A percentile compares a stretch with the other conserved stretches of the same genome.
Conservation (phyloP, 1,284 basidiomycete species). For the Irpex rosettiformis region DNA sequence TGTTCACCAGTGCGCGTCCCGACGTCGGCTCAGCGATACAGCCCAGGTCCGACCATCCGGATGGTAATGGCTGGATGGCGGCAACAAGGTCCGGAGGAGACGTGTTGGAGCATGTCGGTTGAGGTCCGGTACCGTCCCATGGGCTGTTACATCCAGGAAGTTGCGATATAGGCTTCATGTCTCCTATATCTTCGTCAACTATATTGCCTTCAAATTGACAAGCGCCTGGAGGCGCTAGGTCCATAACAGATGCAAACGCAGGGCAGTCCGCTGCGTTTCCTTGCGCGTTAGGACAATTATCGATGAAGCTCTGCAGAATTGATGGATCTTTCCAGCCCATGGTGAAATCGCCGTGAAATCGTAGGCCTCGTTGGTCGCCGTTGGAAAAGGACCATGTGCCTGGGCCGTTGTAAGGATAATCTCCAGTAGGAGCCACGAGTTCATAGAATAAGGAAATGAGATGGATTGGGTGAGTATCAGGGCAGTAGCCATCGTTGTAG, state of each 20-base stretch:
- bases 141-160: constrained; percentile 29
- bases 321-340: constrained; percentile 29
- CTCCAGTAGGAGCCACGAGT: constrained; percentile 21
- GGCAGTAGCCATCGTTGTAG: constrained; percentile 30
- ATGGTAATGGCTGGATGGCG: constrained; percentile 20
- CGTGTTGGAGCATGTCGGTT: constrained; percentile 15
- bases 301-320: constrained; percentile 27
- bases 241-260: constrained; percentile 22
- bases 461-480: constrained; percentile 28
- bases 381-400: constrained; percentile 30
- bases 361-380: constrained; percentile 29
- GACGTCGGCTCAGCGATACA: constrained; percentile 28
- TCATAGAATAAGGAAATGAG: constrained; percentile 32
- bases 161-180: constrained; percentile 18
- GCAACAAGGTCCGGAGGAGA: constrained; percentile 15
- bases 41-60: constrained; percentile 25
- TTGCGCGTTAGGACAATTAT: constrained; percentile 24
- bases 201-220: constrained; percentile 23
- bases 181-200: constrained; percentile 27
- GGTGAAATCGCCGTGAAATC: constrained; percentile 33
- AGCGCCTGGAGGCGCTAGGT: constrained; percentile 22
- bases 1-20: constrained; percentile 25
- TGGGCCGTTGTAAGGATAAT: constrained; percentile 23
- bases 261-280: constrained; percentile 15
- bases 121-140: constrained; percentile 19